Conservation (phyloP, 2,329 filamentous ascomycete genomes). For the Aspergillus pseudonomiae region DNA sequence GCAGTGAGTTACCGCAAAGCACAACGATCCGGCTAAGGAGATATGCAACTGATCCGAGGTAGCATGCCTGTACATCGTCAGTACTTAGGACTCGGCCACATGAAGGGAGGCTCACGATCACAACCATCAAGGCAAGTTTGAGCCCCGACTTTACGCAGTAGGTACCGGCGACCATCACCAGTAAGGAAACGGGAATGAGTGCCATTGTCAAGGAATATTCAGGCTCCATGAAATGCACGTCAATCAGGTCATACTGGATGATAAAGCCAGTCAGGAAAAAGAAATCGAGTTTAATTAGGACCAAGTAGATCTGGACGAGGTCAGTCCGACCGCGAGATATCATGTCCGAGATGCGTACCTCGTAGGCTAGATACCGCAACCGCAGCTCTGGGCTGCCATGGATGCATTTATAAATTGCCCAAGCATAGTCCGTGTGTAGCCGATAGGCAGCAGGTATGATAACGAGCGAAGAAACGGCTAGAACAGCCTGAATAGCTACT, state of each 20-base stretch:
- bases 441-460: constrained; percentile 18
- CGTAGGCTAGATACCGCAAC: constrained; percentile 14
- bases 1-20: not conserved
- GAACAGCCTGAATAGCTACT: constrained; percentile 16
- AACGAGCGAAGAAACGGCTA: constrained; percentile 14
- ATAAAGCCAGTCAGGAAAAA: constrained; percentile 24
- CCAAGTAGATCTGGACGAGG: constrained; percentile 18
- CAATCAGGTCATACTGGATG: constrained; percentile 23
- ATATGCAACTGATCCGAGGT: constrained; percentile 1
- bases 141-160: not conserved
- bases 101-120: not conserved
- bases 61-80: not conserved
- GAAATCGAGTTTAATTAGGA: constrained; percentile 21
- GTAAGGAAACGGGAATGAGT: constrained; percentile 17
- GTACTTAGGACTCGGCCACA: not conserved
- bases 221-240: constrained; percentile 24
- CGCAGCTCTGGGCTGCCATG: constrained; percentile 17
- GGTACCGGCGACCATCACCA: constrained; percentile 17
- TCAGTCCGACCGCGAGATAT: not conserved
- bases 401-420: constrained; percentile 22
- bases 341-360: not conserved
- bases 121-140: not conserved
- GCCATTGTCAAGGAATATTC: constrained; percentile 23
- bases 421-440: constrained; percentile 23
- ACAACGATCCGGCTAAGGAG: constrained; percentile 5